Percentiles rank a stretch among this genome's conserved stretches.
Conservation (phyloP, 2,329 filamentous ascomycete species). For the Ceratocystis eucalypticola region DNA sequence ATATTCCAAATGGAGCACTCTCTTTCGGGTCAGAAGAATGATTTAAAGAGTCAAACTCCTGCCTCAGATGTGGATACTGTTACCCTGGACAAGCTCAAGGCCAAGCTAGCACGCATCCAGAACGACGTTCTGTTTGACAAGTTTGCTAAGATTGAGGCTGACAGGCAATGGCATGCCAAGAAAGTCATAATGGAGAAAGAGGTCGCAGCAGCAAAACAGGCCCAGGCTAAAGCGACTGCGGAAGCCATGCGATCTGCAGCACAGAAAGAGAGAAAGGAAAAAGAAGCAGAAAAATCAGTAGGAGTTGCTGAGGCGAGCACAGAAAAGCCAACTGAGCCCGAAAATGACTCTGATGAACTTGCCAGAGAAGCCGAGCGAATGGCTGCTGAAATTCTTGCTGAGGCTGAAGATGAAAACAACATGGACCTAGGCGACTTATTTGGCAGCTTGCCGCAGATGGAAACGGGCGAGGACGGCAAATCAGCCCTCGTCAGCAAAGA, state of each 20-base stretch:
- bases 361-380: conserved; percentile 45
- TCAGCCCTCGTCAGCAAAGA: conserved; percentile 42
- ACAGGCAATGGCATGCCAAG: conserved; percentile 50
- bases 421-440: conserved; percentile 38
- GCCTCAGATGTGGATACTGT: conserved; percentile 27
- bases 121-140: conserved; percentile 64
- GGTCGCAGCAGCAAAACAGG: conserved; percentile 37
- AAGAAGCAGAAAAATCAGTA: neutral
- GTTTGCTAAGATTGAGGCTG: conserved; percentile 36
- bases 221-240: conserved; percentile 23
- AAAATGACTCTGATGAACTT: conserved; percentile 34
- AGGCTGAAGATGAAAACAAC: conserved; percentile 43
- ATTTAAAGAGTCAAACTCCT: conserved; percentile 24
- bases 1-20: conserved; percentile 49
- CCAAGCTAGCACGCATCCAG: conserved; percentile 64
- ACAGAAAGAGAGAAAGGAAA: neutral
- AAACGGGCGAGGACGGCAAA: conserved; percentile 47
- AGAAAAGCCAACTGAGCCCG: conserved; percentile 11
- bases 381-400: conserved; percentile 44
- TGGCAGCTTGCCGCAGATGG: conserved; percentile 45
- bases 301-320: conserved; percentile 18
- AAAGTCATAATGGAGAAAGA: conserved; percentile 49
- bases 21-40: conserved; percentile 26
- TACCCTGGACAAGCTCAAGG: conserved; percentile 51
- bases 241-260: neutral